phyloP scores from a whole-genome alignment of 2,329 filamentous ascomycete genomes.

The Onygena corvina region DNA sequence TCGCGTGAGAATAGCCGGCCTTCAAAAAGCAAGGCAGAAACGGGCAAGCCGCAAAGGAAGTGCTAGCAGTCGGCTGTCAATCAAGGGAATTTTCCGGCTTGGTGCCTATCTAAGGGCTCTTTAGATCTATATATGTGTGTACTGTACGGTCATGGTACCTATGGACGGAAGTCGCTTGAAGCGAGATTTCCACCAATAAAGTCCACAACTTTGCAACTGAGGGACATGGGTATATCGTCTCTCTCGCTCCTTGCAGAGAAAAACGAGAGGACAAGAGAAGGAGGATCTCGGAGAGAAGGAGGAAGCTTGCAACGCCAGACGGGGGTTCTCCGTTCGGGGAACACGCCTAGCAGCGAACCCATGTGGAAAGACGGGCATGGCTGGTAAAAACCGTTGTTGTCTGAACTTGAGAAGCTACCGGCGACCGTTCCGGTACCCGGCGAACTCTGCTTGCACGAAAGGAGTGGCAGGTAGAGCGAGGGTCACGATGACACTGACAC shows the following conservation, averaged over 20 bases:
- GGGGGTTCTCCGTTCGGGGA: neutral
- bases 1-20: neutral
- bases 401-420: neutral
- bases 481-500: slow-evolving; percentile 3
- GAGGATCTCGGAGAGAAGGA: no score
- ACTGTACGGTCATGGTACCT: no score
- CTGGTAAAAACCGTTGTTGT: slow-evolving; percentile 1
- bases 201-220: neutral
- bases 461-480: neutral
- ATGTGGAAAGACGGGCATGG: neutral
- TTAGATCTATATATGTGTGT: no score
- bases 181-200: neutral
- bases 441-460: neutral
- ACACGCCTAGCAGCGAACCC: neutral
- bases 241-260: no score
- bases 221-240: neutral
- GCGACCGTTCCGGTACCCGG: slow-evolving; percentile 3
- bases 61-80: neutral
- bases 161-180: neutral
- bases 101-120: no score
- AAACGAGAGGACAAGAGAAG: no score
- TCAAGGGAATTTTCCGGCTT: slow-evolving; percentile 1
- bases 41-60: neutral
- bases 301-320: neutral
- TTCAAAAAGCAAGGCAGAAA: neutral